Evolutionary conservation across 305 asterid genomes (phyloP), one percentile per base, ranked within the genome.

Genomic region (Fraxinus greggii): DNA sequence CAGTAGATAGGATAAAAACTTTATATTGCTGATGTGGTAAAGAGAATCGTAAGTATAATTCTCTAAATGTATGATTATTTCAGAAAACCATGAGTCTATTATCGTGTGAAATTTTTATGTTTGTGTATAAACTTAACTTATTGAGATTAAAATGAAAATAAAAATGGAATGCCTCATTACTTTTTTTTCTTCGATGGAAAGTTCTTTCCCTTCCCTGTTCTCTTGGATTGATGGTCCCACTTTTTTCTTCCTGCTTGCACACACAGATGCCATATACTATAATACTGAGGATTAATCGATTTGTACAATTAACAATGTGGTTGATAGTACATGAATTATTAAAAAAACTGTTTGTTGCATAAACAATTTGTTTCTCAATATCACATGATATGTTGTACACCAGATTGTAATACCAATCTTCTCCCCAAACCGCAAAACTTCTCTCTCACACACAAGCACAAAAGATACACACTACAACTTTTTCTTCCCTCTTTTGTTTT

Each of bases 391-490:
- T 40, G 54, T 45, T 45, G n/a, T 45, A 45, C 17, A 45, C n/a
- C n/a, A 45, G 54, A 13, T 45, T 45, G 54, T 45, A 45, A 31
- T 63, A 61, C 79, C 31, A 24, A 21, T 54, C 76, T 78, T 48
- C 83, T 77, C 82, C 35, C 77, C 80, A 82, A 80, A 65, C 76
- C 24, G 45, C 79, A 75, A 77, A 81, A 80, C 78, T 81, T 77
- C 84, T 28, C 80, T 29, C 79, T 23, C 89, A 81, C 79, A 42
- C 85, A 73, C 80, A 15, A 65, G 79, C 79, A 65, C 85, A 19
- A 82, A 29, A 76, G 67, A 38, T 87, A 77, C 80, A 35, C 86
- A 73, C 80, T 7, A n/a, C 67, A 89, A 85, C 97, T 90, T 92
- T 51, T 87, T 82, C 75, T 28, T 38, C 21, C 56, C 29, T 54